Evolutionary conservation across 345 rosid genomes (phyloP), one percentile per base, ranked within the genome.

Genomic region (Gossypium rotundifolium): DNA sequence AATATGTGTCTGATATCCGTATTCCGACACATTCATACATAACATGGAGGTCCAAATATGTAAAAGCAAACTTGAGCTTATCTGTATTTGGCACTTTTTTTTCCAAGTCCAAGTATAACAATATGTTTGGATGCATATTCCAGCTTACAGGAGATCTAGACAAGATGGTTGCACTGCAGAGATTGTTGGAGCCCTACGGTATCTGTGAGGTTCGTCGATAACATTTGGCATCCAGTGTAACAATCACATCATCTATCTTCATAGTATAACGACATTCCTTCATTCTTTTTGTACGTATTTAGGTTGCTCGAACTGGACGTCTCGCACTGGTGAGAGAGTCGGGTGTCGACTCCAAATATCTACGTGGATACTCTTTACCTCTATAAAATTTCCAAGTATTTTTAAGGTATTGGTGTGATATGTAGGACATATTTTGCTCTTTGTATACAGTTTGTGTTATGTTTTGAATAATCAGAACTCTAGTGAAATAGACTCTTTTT

Each of bases 291-390:
- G 7, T 0, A 33, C 5, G 10, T 73, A 25, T 52, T 46, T 64
- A 92, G 99, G 97, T 95, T 65, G 99, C 99, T 76, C 81, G 98
- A 81, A 91, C 97, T 0, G 98, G 98, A 40, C 86, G 98, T 55
- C 73, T 94, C n/a, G 97, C 97, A 25, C 77, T 88, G 88, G 87
- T 81, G 42, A 93, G 98, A 9, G 98, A 91, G 76, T 94, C 95
- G 1, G 97, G 97, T 23, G 97, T 94, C 46, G 98, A 92, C 80
- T 94, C 98, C 2, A 92, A 79, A 65, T 80, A 82, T 75, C 98
- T 94, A 16, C 92, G 97, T 29, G 98, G 98, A 57, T 94, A 89
- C 69, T 87, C 98, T 3, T 85, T 89, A 73, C 97, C 97, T 2
- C 44, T 92, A 42, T 83, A 76, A 79, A 42, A 49, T 69, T 0